Base-by-base conservation (phyloP, 2,329 filamentous ascomycete genomes). In the Dactylonectria estremocensis region DNA sequence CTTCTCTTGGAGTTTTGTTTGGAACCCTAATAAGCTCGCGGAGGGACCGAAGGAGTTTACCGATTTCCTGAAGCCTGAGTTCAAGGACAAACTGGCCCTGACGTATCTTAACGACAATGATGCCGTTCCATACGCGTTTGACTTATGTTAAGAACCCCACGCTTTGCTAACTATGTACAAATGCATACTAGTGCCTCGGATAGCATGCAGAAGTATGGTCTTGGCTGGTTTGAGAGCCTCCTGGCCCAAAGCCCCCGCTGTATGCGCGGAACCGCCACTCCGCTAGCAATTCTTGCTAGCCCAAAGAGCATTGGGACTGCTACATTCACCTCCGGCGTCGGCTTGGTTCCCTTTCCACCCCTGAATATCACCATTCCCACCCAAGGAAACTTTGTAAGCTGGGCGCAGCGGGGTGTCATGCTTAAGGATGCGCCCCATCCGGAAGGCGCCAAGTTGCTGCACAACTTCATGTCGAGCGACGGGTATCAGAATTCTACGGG, bases 31-130 rank as follows among this genome's bases (percentile, higher is more conserved):
- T 16, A 14, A 6, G 10, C 35, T 40, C 35, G 14, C 11, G 11
- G 35, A 40, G 14, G 7, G 35, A 40, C 35, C 35, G 11, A 11
- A 16, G 5, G 77, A 72, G 4, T 88, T 79, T 69, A 68, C 77
- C 0, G 83, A 86, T 69, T 83, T 81, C 59, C 73, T 85, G 3
- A 78, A 81, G 18, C 85, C 86, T 0, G 81, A 84, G 69, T 86
- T 82, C 77, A 88, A 88, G 76, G 78, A 83, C 67, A 87, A 87
- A 76, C 76, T 88, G 3, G 83, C 85, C 7, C 72, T 88, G 18
- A 87, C 85, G 0, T 88, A 88, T 64, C 87, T 87, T 9, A 87
- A 88, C 70, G 87, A 88, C 61, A 87, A 89, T 58, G 87, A 89
- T 63, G 86, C 87, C 1, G 82, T 88, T 3, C 77, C 86, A 2